Percentiles rank a stretch among this genome's conserved stretches.
These are phyloP conservation scores for Leccinum longicurvipes DNA, from an alignment of 768 basidiomycete genomes.

Conservation along the genomic window DNA sequence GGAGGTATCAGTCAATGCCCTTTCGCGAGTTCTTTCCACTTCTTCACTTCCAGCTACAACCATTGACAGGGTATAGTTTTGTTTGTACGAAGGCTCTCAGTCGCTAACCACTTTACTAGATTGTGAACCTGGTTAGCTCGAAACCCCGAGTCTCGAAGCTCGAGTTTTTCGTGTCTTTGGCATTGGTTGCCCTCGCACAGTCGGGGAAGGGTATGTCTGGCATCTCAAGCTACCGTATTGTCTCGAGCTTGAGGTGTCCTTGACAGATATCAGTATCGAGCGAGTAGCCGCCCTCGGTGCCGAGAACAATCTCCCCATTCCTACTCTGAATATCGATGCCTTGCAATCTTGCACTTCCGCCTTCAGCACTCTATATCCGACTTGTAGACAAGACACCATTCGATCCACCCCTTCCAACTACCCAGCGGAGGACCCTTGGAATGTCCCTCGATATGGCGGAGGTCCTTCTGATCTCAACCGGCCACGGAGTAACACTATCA, in stretches of 20 bases:
- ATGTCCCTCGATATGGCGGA: constrained; percentile 32
- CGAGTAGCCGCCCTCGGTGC: constrained; percentile 75
- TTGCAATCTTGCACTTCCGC: constrained; percentile 53
- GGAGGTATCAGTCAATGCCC: constrained; percentile 76
- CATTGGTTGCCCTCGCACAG: constrained; percentile 84
- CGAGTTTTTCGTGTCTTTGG: constrained; percentile 90
- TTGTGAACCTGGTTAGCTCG: constrained; percentile 85
- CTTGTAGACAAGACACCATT: constrained; percentile 45
- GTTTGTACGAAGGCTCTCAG: not conserved
- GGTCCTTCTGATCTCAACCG: constrained; percentile 26
- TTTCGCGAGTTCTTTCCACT: constrained; percentile 77
- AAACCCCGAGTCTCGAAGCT: constrained; percentile 76
- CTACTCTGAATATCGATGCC: constrained; percentile 59
- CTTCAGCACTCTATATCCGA: constrained; percentile 39
- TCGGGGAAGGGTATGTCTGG: constrained; percentile 60
- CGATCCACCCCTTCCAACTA: constrained; percentile 49
- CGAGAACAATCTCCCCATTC: constrained; percentile 76
- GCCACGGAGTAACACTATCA: constrained; percentile 20
- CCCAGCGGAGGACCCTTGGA: constrained; percentile 71
- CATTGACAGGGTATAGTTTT: constrained; percentile 63
- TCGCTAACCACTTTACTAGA: constrained; percentile 43
- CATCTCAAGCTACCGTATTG: not conserved
- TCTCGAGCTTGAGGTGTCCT: not conserved
- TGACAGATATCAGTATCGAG: constrained; percentile 73
- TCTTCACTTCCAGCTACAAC: constrained; percentile 78